Base-by-base conservation (phyloP, 2,329 filamentous ascomycete genomes). In the Epichloe glyceriae region DNA sequence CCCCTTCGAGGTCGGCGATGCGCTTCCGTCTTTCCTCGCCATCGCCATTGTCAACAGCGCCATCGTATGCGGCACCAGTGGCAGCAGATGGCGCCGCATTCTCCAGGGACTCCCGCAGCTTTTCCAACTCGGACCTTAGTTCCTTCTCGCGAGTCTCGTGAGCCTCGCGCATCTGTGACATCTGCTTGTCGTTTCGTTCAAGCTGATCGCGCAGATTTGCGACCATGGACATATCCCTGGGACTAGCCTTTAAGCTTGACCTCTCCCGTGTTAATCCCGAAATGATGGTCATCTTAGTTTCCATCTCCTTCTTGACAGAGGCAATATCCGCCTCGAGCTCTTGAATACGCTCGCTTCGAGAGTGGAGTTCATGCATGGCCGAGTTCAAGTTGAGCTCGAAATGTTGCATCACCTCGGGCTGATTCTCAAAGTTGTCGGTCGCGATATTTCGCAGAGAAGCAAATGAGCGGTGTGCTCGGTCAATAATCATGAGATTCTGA, bases 281-380 rank as follows among this genome's bases (percentile, higher is more conserved):
- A 59, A 98, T 97, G 62, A 98, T 90, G 33, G 88, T 87, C 74
- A 91, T 89, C 78, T 98, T 98, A 55, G 80, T 83, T 63, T 98
- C 93, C 85, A 97, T 95, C 67, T 98, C 93, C 71, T 89, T 95
- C 72, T 88, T 93, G 20, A 89, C 80, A 4, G 81, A 83, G 26
- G 82, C 74, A 51, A 96, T 79, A 58, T 95, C 91, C 5, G 82
- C 82, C 66, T 98, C 93, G 14, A 98, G 74, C 60, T 90, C 83
- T 62, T 94, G 87, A 49, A 96, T 90, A 30, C 90, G 83, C 65
- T 97, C 90, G 39, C 90, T 90, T 41, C 90, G 82, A 10, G 76
- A 76, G 56, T 95, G 86, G 35, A 98, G 74, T 64, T 98, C 93
- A 59, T 93, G 87, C 83, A 96, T 91, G 52, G 91, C 88, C 2